Conservation (phyloP, 116 monocot species). For the Thalassia testudinum region DNA sequence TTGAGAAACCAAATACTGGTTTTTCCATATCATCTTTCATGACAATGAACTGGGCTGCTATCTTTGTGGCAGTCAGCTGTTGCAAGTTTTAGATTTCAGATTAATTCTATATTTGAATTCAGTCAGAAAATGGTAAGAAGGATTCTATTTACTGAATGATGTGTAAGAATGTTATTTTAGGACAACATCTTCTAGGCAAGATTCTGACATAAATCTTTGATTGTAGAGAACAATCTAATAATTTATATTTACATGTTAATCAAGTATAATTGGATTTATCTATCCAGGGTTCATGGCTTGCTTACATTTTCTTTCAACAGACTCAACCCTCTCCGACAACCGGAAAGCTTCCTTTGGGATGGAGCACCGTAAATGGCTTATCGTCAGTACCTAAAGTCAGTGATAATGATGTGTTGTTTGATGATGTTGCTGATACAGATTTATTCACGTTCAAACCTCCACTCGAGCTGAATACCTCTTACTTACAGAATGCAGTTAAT, state of each 20-base stretch:
- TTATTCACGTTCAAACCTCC: constrained; percentile 28
- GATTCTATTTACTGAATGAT: not conserved
- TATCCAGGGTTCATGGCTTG: too few relatives aligned
- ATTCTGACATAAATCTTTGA: not conserved
- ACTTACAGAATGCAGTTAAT: too few relatives aligned
- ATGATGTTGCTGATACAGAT: constrained; percentile 10
- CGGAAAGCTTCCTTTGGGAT: constrained; percentile 25
- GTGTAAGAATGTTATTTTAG: not conserved
- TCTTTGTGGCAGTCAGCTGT: too few relatives aligned
- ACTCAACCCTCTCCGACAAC: constrained; percentile 53
- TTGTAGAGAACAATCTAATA: not conserved
- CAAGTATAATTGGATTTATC: too few relatives aligned
- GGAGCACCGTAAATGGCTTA: constrained; percentile 1
- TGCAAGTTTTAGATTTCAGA: too few relatives aligned
- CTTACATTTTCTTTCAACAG: constrained; percentile 1
- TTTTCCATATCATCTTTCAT: too few relatives aligned
- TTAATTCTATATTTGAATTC: too few relatives aligned
- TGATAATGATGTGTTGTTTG: constrained; percentile 10
- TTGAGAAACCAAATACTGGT: too few relatives aligned
- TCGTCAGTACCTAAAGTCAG: not conserved
- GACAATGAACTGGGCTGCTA: too few relatives aligned
- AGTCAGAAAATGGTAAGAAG: not conserved
- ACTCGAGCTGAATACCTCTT: not conserved
- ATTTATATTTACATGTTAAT: not conserved
- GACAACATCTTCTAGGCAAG: not conserved